phyloP scores from a whole-genome alignment of 305 asterid genomes.

The Plantago lanceolata region DNA sequence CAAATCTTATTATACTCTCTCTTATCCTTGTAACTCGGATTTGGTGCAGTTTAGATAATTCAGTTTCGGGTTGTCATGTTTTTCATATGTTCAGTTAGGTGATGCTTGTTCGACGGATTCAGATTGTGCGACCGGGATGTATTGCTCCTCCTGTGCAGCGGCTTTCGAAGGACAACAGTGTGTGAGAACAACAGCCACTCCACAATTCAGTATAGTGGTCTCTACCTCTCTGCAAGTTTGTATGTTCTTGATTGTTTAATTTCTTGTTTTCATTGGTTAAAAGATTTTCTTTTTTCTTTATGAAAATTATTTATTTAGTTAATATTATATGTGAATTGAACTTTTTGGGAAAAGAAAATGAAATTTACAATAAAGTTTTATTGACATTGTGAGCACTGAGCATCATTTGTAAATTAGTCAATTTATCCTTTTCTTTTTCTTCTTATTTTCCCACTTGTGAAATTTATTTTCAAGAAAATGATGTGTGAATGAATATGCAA shows the following conservation, averaged over 20 bases:
- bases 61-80: neutral
- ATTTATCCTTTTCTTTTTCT: no score
- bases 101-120: conserved; percentile 41
- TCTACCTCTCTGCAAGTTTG: neutral
- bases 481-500: no score
- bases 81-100: conserved; percentile 23
- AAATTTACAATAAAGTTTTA: no score
- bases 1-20: neutral
- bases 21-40: neutral
- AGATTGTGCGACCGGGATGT: conserved; percentile 61
- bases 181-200: conserved; percentile 58
- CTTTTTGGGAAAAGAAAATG: no score
- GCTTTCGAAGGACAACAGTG: conserved; percentile 50
- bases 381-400: no score
- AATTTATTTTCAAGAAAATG: no score
- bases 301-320: no score
- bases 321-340: no score
- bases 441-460: no score
- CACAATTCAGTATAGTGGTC: conserved; percentile 48
- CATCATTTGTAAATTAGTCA: no score
- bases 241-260: no score
- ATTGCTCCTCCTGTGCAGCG: conserved; percentile 44
- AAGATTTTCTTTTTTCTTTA: no score
- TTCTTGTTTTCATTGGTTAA: neutral
- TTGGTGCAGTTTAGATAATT: neutral